Base-by-base conservation (phyloP, 2,329 filamentous ascomycete species). In the Xylaria sp. region DNA sequence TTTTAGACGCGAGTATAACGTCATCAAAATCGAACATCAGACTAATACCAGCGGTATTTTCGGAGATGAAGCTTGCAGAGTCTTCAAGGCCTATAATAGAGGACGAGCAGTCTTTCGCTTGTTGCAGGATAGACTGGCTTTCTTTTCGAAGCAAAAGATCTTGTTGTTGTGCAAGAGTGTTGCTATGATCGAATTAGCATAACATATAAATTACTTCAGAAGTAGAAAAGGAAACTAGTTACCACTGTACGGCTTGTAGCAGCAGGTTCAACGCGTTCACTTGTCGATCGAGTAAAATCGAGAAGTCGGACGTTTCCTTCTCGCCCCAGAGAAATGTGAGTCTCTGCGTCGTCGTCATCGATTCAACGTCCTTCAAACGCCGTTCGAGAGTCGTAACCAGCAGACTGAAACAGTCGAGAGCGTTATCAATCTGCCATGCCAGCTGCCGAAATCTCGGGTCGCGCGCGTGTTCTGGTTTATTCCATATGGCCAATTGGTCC, bases 161-260 rank as follows among this genome's bases (percentile, higher is more conserved):
- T 27, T 63, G 54, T 27, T 72, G 70, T 44, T 70, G 40, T 3
- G 44, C n/a, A 44, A 40, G 55, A 10, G 69, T 61, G n/a, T 59
- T 48, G 40, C 65, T 72, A 37, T 25, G 3, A 27, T 48, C 6
- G 13, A 2, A 23, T 66, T 48, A 66, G 13, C 10, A 18, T 13
- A 13, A 42, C 5, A 2, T 13, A 42, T 12, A 23, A 3, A 6
- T 2, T 18, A 0, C 16, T 4, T 18, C 3, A n/a, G 6, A 9
- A 5, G 42, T n/a, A 8, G 42, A 12, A 32, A 35, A 1, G 0
- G 21, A 16, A 6, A 51, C 47, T 16, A 21, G 13, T 62, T 68
- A 73, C 71, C 71, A 73, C 63, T 72, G 70, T 23, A 72, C 59
- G 9, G 71, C 70, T 65, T 73, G 68, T 54, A 73, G 40, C 1